Evolutionary conservation across 1,284 basidiomycete species (phyloP), one percentile per base, ranked within the genome.

Genomic region (Acaromyces ingoldii): DNA sequence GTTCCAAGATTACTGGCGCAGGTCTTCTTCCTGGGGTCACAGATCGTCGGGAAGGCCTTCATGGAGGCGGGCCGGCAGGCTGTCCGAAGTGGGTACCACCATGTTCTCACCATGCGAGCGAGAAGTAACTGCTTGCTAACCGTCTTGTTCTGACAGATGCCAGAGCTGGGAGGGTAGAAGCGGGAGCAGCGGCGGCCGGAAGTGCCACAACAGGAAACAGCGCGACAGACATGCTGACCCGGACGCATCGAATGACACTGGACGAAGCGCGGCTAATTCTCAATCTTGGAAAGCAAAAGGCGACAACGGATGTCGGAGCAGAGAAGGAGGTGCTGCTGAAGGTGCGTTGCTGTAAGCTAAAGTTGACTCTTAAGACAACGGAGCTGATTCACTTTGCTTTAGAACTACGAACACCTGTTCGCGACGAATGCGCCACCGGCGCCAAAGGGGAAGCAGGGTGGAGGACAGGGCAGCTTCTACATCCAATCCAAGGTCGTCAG

Each of bases 181-280:
- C 85, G 13, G 85, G 86, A 36, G 83, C 84, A 51, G 87, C 90
- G 53, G 70, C 73, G 6, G 74, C 72, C 19, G 61, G 74, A 3
- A 62, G 69, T 36, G 64, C 68, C 2, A 62, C 67, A 22, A 65
- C 59, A 31, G 77, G 75, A 45, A 65, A 60, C 19, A 61, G 64
- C 37, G 51, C 65, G 11, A 62, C 60, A 7, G 66, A 70, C 39
- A 54, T 61, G 43, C 59, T 72, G 22, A 71, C 88, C 49, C 81
- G 87, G 57, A 83, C 88, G 62, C 86, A 92, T 71, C 83, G 86
- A 40, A 95, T 99, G 92, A 91, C 90, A 21, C 72, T 95, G 62
- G 93, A 98, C 63, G 95, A 98, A 79, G 95, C 95, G 22, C 86
- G 87, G 66, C 79, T 96, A 57, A 92, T 99, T 72, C 79, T 99